A percentile compares a stretch with the other conserved stretches of the same genome.
Evolutionary conservation across 441 rosid species (phyloP).

Genomic region (Bruguiera hainesii): DNA sequence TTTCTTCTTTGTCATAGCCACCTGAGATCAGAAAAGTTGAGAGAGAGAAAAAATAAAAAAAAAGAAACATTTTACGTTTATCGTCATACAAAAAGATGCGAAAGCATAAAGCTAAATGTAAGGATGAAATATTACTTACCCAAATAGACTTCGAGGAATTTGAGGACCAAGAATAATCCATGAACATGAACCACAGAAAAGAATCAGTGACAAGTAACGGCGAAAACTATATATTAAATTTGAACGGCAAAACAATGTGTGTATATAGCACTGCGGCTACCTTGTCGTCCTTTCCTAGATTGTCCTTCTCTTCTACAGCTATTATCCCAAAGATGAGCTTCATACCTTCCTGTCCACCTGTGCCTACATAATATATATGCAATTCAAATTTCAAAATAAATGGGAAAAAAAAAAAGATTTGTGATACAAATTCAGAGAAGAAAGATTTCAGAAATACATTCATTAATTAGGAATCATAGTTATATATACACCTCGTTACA

Average conservation of each 20-base stretch:
- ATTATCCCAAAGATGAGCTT: conserved; percentile 99
- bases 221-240: no score
- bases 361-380: conserved; percentile 45
- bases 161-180: conserved; percentile 21
- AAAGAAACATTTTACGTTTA: not conserved
- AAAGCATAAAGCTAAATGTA: not conserved
- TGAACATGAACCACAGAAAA: conserved; percentile 15
- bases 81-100: not conserved
- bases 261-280: conserved; percentile 25
- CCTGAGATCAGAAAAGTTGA: conserved; percentile 34
- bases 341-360: conserved; percentile 98
- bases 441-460: not conserved
- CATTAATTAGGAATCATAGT: not conserved
- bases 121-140: conserved; percentile 45
- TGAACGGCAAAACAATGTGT: no score
- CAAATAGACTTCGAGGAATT: conserved; percentile 59
- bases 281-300: conserved; percentile 98
- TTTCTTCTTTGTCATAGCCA: conserved; percentile 99
- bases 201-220: conserved; percentile 16
- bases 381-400: conserved; percentile 6
- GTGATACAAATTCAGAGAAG: not conserved
- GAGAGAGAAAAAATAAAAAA: not conserved
- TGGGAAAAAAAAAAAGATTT: not conserved
- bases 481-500: conserved; percentile 60
- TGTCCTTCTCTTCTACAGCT: conserved; percentile 99